Evolutionary conservation across 164 flowering plant genomes (phyloP).

Genomic region (Stephania cephalantha): DNA sequence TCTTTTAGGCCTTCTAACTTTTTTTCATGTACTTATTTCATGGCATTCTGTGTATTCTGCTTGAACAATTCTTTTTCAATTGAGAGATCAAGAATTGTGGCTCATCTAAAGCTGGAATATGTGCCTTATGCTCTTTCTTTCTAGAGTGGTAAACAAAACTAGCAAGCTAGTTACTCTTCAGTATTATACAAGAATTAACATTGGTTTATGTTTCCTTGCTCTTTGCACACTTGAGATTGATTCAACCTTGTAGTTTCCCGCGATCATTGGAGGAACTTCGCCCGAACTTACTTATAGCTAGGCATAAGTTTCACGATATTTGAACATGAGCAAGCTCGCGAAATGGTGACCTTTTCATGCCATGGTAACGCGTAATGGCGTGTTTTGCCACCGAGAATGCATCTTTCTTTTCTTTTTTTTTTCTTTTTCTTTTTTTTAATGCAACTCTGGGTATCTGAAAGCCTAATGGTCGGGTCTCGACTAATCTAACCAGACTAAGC

Average conservation of each 20-base stretch:
- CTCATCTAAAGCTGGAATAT: not conserved
- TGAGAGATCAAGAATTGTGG: not conserved
- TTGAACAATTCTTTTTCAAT: slow-evolving; percentile 17
- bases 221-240: not conserved
- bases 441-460: no score
- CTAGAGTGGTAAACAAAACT: not conserved
- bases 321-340: no score
- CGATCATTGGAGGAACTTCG: no score
- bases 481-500: no score
- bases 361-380: no score
- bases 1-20: slow-evolving; percentile 43
- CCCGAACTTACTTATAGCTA: no score
- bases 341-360: no score
- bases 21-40: slow-evolving; percentile 12
- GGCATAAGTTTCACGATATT: no score
- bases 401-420: no score
- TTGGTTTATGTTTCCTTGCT: not conserved
- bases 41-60: slow-evolving; percentile 16
- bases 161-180: not conserved
- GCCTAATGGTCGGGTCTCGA: no score
- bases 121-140: not conserved
- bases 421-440: no score
- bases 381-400: no score
- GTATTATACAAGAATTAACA: not conserved
- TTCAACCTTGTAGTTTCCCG: not conserved